Evolutionary conservation across 495 filamentous ascomycete genomes (phyloP), one percentile per base, ranked within the genome.

Genomic region (Penicillium salamii): DNA sequence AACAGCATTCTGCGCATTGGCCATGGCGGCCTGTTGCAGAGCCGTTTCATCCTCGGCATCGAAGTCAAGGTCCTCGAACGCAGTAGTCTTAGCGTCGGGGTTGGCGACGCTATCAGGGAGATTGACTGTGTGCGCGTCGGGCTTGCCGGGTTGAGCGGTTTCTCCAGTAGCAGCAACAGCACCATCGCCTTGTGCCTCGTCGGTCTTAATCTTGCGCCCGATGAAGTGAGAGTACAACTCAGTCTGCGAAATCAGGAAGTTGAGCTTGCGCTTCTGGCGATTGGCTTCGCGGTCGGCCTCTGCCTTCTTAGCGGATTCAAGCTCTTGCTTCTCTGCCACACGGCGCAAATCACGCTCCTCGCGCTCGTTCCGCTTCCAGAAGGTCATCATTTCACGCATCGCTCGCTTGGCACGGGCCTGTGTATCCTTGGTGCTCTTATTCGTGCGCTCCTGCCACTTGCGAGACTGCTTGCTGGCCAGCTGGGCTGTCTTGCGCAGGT

Each of bases 171-270:
- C 79, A 31, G 82, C 82, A 34, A 89, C 85, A 0, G 71, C 74
- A 5, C 79, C 82, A 59, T 89, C 88, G 53, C 91, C 88, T 66
- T 97, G 90, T 12, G 95, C 88, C 55, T 96, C 92, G 60, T 89
- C 85, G 3, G 91, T 97, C 75, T 93, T 93, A 68, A 97, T 92
- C 75, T 99, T 99, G 67, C 95, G 95, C 57, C 95, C 93, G 57
- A 99, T 96, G 66, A 99, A 99, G 80, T 99, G 93, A 8, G 92
- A 97, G 72, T 97, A 99, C 46, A 99, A 74, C 61, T 99, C 93
- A 15, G 93, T 99, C 70, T 99, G 93, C 5, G 92, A 96, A 65
- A 99, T 97, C 51, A 99, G 78, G 82, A 99, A 99, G 74, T 99
- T 97, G 53, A 99, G 87, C 71, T 99, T 99, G 55, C 93, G 83